Base-by-base conservation (phyloP, 305 asterid species). In the Striga hermonthica region DNA sequence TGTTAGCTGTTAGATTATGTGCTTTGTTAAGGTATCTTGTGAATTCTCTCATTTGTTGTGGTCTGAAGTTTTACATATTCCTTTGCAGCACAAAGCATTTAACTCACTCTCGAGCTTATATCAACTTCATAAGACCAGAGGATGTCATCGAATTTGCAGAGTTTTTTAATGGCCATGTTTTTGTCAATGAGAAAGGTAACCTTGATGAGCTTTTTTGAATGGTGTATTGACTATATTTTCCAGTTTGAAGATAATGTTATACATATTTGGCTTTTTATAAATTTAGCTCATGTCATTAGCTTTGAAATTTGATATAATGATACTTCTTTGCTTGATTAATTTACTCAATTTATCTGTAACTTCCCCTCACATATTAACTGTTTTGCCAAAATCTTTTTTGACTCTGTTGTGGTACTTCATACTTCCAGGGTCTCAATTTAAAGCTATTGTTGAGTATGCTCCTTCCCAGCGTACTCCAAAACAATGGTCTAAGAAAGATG, bases 401-500 rank as follows among this genome's bases (percentile, higher is more conserved):
- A 16, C 58, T 14, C 35, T 14, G 9, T 60, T 54, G 40, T 56
- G 16, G 45, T 52, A 38, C 56, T 59, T 75, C 43, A 44, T 61
- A 10, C 70, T 9, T 56, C 69, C 75, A 89, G 96, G 96, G 66
- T 68, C 90, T 72, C 96, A 89, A 71, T 81, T 77, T 76, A 86
- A 83, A 79, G 80, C 83, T 55, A 66, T 79, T 67, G 95, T 89
- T 34, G 96, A 89, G 79, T 89, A 84, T 79, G 95, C 92, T 70
- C 96, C 96, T 69, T 89, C 92, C 54, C 96, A 89, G 71, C 82
- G 90, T 63, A 83, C 81, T 71, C 90, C 96, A 49, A 86, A 83
- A 77, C 81, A 80, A 71, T 83, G 84, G 83, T 77, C 83, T 57
- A 89, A 89, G 82, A 89, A 83, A 75, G 96, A 89, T 80, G 93